phyloP scores from a whole-genome alignment of 2,329 filamentous ascomycete species.

The Alternaria burnsii region DNA sequence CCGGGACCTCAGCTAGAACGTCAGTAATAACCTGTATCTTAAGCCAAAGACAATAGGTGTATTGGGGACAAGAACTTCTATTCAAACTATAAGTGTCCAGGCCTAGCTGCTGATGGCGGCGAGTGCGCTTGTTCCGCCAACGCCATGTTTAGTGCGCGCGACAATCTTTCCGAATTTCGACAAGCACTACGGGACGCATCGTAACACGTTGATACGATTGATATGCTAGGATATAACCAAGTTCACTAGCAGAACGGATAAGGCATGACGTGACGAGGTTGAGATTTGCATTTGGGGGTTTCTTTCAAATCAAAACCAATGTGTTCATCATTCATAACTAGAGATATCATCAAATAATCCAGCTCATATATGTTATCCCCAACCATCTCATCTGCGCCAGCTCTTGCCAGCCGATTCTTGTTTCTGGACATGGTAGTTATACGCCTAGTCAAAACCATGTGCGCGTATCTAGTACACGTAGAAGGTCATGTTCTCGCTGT shows the following conservation, averaged over 20 bases:
- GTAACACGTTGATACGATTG: constrained; percentile 12
- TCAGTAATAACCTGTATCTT: no score
- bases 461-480: constrained; percentile 39
- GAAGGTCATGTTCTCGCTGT: constrained; percentile 37
- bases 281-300: no score
- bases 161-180: constrained; percentile 11
- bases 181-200: not conserved
- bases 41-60: no score
- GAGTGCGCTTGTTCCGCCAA: constrained; percentile 10
- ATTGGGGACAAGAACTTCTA: no score
- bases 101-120: no score
- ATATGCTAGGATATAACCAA: not conserved
- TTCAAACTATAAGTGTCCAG: no score
- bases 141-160: constrained; percentile 13
- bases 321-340: not conserved
- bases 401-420: not conserved
- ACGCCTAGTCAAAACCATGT: not conserved
- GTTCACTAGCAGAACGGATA: no score
- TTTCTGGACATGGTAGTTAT: not conserved
- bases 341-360: not conserved
- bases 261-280: no score
- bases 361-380: not conserved
- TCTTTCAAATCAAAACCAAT: accelerated
- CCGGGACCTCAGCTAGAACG: no score
- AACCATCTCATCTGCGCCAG: not conserved